Evolutionary conservation across 139 green algal species (phyloP).

Genomic region (Picochlorum sp.): DNA sequence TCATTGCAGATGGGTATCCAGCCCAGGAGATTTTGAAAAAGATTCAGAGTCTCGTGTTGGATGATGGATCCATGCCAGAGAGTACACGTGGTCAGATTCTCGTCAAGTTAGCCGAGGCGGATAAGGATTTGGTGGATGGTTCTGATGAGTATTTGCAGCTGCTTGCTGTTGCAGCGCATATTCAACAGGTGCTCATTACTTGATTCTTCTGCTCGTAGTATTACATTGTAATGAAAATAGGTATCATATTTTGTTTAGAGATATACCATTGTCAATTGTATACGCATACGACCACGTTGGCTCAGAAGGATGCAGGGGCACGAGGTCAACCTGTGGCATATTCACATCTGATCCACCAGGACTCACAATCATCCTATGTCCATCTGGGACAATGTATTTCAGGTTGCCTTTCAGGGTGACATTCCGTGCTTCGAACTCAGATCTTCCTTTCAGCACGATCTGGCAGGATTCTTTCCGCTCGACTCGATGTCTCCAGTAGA

Average conservation of each 20-base stretch:
- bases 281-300: not conserved
- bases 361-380: slow-evolving; percentile 59
- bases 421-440: slow-evolving; percentile 83
- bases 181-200: slow-evolving; percentile 12
- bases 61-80: slow-evolving; percentile 24
- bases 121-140: slow-evolving; percentile 73
- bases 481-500: slow-evolving; percentile 78
- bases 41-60: slow-evolving; percentile 57
- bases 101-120: slow-evolving; percentile 49
- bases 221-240: not conserved
- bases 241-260: not conserved
- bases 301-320: not conserved
- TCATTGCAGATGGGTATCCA: slow-evolving; percentile 71
- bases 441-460: slow-evolving; percentile 69
- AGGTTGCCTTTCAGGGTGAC: slow-evolving; percentile 35
- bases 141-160: slow-evolving; percentile 84
- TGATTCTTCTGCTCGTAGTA: not conserved
- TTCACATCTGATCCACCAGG: slow-evolving; percentile 1
- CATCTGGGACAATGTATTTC: slow-evolving; percentile 73
- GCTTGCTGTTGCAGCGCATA: slow-evolving; percentile 41
- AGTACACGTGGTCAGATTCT: slow-evolving; percentile 33
- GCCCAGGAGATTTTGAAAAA: slow-evolving; percentile 63
- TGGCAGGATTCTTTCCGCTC: slow-evolving; percentile 45
- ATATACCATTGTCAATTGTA: slow-evolving; percentile 3
- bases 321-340: slow-evolving; percentile 5